Conservation (phyloP, 1,284 basidiomycete species). For the Chiua sp. region DNA sequence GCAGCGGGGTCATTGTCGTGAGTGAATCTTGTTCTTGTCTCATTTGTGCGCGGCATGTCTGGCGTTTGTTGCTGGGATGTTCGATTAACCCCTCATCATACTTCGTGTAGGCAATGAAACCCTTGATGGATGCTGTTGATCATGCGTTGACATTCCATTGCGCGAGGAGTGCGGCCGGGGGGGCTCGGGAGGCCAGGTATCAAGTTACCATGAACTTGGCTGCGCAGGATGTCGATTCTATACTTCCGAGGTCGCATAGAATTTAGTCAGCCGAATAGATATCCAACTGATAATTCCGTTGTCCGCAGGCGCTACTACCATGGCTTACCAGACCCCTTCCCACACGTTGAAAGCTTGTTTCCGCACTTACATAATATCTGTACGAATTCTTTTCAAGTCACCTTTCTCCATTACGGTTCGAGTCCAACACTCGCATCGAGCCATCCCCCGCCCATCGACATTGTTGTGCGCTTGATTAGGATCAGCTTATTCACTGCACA, state of each 20-base stretch:
- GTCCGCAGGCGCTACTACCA: no score
- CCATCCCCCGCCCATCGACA: no score
- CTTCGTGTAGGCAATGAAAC: constrained; percentile 72
- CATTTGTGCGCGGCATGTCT: neutral
- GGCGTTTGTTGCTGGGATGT: neutral
- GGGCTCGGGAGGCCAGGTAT: constrained; percentile 8
- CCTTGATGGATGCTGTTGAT: constrained; percentile 78
- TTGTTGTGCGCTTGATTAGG: neutral
- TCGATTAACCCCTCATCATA: constrained; percentile 1
- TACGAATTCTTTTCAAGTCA: no score
- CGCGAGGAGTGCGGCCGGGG: constrained; percentile 25
- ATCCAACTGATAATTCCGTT: no score
- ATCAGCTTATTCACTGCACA: neutral
- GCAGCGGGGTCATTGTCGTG: constrained; percentile 68
- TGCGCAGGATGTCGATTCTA: no score
- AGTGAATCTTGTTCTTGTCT: constrained; percentile 35
- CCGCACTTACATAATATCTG: neutral
- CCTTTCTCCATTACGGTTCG: no score
- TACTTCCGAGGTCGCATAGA: no score
- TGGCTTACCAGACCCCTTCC: no score
- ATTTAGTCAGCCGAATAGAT: no score
- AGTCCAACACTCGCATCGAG: no score
- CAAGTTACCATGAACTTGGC: constrained; percentile 19
- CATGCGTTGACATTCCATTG: constrained; percentile 73
- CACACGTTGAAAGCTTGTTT: neutral